A percentile compares a stretch with the other conserved stretches of the same genome.
phyloP scores from a whole-genome alignment of 768 basidiomycete species.

The Rhizopogon rudus region DNA sequence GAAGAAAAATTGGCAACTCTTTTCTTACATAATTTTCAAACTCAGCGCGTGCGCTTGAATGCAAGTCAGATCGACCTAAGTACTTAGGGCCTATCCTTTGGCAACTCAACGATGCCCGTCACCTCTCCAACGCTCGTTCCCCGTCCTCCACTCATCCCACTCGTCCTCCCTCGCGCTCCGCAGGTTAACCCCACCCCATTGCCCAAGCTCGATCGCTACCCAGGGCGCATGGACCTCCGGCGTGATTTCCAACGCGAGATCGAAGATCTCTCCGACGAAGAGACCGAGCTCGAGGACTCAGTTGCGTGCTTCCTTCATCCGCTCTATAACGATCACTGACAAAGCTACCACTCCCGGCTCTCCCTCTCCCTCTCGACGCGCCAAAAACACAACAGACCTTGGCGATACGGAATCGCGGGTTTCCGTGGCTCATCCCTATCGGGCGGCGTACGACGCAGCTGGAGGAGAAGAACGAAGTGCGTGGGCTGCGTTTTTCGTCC shows the following conservation, averaged over 20 bases:
- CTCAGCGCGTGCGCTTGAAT: no score
- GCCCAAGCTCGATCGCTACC: slow-evolving; percentile 40
- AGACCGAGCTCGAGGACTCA: slow-evolving; percentile 73
- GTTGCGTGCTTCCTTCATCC: slow-evolving; percentile 32
- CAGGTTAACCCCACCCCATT: slow-evolving; percentile 62
- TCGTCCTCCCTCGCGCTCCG: slow-evolving; percentile 60
- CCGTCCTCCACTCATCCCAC: slow-evolving; percentile 55
- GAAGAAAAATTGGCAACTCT: no score
- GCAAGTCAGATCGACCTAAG: no score
- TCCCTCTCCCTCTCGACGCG: neutral
- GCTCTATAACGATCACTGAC: neutral
- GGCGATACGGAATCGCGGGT: slow-evolving; percentile 62
- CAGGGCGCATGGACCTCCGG: slow-evolving; percentile 54
- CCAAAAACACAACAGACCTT: slow-evolving; percentile 37
- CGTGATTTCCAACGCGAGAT: slow-evolving; percentile 73
- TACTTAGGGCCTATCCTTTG: no score
- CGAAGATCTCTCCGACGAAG: slow-evolving; percentile 83
- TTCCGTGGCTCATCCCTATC: slow-evolving; percentile 64
- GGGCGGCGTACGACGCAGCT: slow-evolving; percentile 68
- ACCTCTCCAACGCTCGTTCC: slow-evolving; percentile 74
- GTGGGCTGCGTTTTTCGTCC: slow-evolving; percentile 10
- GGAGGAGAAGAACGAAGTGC: slow-evolving; percentile 83
- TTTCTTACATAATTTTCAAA: no score
- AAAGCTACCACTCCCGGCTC: neutral
- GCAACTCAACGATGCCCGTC: slow-evolving; percentile 35